Conservation (phyloP, 176 grass and related monocot genomes). For the Oryza meridionalis region DNA sequence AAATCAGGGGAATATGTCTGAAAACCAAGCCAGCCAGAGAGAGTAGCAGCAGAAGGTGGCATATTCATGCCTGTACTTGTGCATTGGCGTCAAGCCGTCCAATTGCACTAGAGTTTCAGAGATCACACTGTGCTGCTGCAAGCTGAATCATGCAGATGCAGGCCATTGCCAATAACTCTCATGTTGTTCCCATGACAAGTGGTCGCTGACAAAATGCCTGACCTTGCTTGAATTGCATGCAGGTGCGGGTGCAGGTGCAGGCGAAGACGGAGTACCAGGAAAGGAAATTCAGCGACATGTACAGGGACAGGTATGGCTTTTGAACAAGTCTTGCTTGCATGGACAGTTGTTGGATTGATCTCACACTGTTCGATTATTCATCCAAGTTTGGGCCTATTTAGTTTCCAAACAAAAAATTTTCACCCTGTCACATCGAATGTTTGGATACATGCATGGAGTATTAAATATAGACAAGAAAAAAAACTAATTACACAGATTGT, state of each 20-base stretch:
- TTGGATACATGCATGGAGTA: no score
- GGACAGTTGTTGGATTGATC: not conserved
- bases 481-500: no score
- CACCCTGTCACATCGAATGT: no score
- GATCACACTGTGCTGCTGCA: not conserved
- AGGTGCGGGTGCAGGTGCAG: not conserved
- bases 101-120: slow-evolving; percentile 11
- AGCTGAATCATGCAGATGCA: slow-evolving; percentile 12
- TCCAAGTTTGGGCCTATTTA: not conserved
- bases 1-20: slow-evolving; percentile 33
- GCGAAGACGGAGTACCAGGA: not conserved
- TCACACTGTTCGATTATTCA: not conserved
- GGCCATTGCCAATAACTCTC: not conserved
- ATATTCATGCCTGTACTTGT: slow-evolving; percentile 42
- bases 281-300: not conserved
- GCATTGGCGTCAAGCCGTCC: slow-evolving; percentile 9
- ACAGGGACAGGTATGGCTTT: not conserved
- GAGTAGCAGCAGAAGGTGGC: slow-evolving; percentile 12
- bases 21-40: not conserved
- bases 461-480: no score
- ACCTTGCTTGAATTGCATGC: not conserved
- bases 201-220: slow-evolving; percentile 31
- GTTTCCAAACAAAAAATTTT: no score
- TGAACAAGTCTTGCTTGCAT: not conserved
- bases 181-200: slow-evolving; percentile 25